Conservation (phyloP, 345 rosid genomes). For the Capsella bursapastoris region DNA sequence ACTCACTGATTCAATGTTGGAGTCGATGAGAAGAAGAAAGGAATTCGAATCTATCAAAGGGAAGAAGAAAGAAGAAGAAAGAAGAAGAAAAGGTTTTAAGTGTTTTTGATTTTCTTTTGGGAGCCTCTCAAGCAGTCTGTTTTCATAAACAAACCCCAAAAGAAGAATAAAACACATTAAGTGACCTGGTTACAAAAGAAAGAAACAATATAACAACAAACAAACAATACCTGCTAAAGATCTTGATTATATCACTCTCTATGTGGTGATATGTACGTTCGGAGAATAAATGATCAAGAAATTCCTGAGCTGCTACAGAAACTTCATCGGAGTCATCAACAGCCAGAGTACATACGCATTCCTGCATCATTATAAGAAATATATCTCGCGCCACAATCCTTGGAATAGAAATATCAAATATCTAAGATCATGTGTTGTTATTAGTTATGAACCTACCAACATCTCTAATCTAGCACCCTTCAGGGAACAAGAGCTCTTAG, state of each 20-base stretch:
- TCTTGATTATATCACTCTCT: constrained; percentile 58
- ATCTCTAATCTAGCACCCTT: constrained; percentile 74
- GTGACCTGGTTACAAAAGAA: constrained; percentile 17
- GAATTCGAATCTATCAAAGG: no score
- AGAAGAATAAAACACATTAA: constrained; percentile 9
- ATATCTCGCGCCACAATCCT: constrained; percentile 2
- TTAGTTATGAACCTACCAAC: constrained; percentile 58
- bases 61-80: no score
- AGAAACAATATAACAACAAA: constrained; percentile 14
- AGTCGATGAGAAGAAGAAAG: no score
- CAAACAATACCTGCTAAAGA: constrained; percentile 69
- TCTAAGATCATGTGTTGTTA: background rate
- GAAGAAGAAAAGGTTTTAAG: no score
- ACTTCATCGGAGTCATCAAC: constrained; percentile 81
- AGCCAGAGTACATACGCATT: constrained; percentile 76
- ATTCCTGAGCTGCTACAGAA: constrained; percentile 67
- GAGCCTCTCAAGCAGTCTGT: constrained; percentile 84
- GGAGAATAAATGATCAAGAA: constrained; percentile 61
- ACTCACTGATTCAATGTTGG: no score
- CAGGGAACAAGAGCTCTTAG: constrained; percentile 64
- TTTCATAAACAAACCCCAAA: constrained; percentile 10
- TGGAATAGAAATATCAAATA: background rate
- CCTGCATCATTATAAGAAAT: constrained; percentile 58
- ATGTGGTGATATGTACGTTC: constrained; percentile 45
- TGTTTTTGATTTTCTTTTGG: constrained; percentile 51